A percentile compares a stretch with the other conserved stretches of the same genome.
These are phyloP conservation scores for Castanopsis chinensis DNA, from an alignment of 306 rosid genomes.

Conservation along the genomic window DNA sequence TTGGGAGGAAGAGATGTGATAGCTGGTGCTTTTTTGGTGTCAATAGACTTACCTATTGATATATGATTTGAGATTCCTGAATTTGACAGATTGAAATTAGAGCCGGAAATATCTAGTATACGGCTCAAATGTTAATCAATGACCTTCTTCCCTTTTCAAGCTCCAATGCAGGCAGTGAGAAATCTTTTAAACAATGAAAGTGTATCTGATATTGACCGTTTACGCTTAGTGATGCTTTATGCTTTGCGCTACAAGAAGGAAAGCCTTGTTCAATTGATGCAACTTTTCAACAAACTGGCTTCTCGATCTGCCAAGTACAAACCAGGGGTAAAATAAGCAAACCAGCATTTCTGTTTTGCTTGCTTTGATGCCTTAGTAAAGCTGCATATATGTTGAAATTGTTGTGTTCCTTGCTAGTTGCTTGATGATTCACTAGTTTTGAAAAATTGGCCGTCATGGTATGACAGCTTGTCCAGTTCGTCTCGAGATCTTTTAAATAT, in stretches of 20 bases:
- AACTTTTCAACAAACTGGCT: conserved; percentile 73
- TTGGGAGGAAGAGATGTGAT: too few species aligned
- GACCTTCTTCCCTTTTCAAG: conserved; percentile 27
- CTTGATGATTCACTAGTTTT: conserved; percentile 30
- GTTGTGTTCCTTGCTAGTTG: conserved; percentile 11
- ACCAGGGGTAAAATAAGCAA: conserved; percentile 56
- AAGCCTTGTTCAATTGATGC: conserved; percentile 88
- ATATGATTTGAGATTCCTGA: conserved; percentile 1
- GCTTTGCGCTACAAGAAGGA: conserved; percentile 94
- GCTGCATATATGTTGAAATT: conserved; percentile 7
- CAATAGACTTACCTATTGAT: too few species aligned
- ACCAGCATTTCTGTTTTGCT: conserved; percentile 3
- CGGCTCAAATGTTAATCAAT: not conserved
- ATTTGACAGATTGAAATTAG: not conserved
- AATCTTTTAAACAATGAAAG: conserved; percentile 71
- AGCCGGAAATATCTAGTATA: not conserved
- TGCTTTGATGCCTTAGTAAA: not conserved
- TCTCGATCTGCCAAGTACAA: conserved; percentile 73
- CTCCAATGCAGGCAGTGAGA: conserved; percentile 67
- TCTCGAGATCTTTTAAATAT: conserved; percentile 86
- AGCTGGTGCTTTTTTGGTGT: too few species aligned
- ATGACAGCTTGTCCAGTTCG: too few species aligned
- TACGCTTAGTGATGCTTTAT: conserved; percentile 84
- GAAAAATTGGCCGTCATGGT: conserved; percentile 29
- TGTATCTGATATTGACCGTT: conserved; percentile 64